phyloP scores from a whole-genome alignment of 2,329 filamentous ascomycete species.

The Graphiopsis chlorocephala region DNA sequence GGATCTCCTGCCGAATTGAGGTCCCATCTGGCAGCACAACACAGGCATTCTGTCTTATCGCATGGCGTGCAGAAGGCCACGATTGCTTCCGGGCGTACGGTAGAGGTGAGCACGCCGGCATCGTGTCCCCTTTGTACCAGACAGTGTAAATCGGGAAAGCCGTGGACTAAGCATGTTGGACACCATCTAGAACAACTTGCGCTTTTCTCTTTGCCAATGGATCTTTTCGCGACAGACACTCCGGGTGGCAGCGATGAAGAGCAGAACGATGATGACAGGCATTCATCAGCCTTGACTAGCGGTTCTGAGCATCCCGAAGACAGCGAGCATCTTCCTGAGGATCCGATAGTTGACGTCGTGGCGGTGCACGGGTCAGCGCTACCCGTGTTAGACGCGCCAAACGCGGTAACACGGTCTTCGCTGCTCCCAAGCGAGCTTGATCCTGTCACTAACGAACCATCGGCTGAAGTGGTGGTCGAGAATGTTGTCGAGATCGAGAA shows the following conservation, averaged over 20 bases:
- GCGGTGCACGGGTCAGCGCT: neutral
- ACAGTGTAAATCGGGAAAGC: neutral
- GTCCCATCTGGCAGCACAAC: neutral
- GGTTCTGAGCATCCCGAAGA: neutral
- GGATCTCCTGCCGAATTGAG: neutral
- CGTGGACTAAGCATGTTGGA: neutral
- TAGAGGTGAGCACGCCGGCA: too few relatives aligned
- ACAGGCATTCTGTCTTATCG: too few relatives aligned
- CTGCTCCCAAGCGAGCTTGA: too few relatives aligned
- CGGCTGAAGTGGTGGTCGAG: constrained; percentile 22
- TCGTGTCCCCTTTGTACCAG: neutral
- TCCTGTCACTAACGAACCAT: constrained; percentile 12
- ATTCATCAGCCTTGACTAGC: neutral
- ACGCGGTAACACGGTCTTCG: too few relatives aligned
- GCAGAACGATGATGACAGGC: neutral
- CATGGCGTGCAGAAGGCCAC: too few relatives aligned
- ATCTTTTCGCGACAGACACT: neutral
- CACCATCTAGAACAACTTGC: neutral
- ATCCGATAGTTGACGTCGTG: neutral
- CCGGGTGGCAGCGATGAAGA: neutral
- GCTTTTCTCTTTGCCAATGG: neutral
- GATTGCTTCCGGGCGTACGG: too few relatives aligned
- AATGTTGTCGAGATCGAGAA: constrained; percentile 20
- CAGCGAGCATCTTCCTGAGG: neutral
- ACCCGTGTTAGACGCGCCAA: too few relatives aligned